Conservation (phyloP, 2,329 filamentous ascomycete genomes). For the Emergomyces orientalis region DNA sequence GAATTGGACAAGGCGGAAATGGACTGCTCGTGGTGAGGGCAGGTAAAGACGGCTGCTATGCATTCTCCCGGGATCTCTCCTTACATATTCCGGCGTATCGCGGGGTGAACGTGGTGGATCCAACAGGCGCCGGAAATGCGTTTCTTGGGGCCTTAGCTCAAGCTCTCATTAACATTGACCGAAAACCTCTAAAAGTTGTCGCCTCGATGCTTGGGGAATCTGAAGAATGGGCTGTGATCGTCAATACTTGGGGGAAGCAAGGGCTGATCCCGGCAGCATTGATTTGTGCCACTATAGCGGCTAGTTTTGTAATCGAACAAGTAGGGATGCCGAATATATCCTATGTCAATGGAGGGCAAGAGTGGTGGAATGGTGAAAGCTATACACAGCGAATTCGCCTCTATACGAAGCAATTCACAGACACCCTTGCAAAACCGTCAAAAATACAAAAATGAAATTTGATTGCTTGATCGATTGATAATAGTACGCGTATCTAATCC, state of each 20-base stretch:
- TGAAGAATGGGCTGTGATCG: slow-evolving; percentile 42
- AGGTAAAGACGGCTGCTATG: slow-evolving; percentile 51
- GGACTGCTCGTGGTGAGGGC: slow-evolving; percentile 46
- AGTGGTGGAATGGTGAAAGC: slow-evolving; percentile 38
- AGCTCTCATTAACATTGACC: slow-evolving; percentile 41
- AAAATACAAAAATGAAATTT: slow-evolving; percentile 18
- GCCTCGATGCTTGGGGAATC: slow-evolving; percentile 37
- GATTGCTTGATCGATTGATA: slow-evolving; percentile 14
- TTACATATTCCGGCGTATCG: slow-evolving; percentile 76
- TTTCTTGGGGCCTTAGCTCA: slow-evolving; percentile 61
- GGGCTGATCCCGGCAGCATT: slow-evolving; percentile 54
- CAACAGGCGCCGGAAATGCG: slow-evolving; percentile 87
- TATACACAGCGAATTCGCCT: slow-evolving; percentile 37
- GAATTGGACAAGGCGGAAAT: slow-evolving; percentile 30
- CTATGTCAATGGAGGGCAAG: slow-evolving; percentile 24
- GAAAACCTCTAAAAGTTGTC: slow-evolving; percentile 25
- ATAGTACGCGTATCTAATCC: slow-evolving; percentile 10
- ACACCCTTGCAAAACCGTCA: slow-evolving; percentile 31
- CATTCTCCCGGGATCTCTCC: slow-evolving; percentile 33
- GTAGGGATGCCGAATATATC: slow-evolving; percentile 61
- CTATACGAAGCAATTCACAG: slow-evolving; percentile 36
- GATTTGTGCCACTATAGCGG: slow-evolving; percentile 69
- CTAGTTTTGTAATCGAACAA: slow-evolving; percentile 91
- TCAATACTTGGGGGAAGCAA: slow-evolving; percentile 40
- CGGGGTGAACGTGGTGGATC: slow-evolving; percentile 60